These are phyloP conservation scores for Clarireedia hainanense DNA, from an alignment of 2,329 filamentous ascomycete genomes.

Conservation along the genomic window DNA sequence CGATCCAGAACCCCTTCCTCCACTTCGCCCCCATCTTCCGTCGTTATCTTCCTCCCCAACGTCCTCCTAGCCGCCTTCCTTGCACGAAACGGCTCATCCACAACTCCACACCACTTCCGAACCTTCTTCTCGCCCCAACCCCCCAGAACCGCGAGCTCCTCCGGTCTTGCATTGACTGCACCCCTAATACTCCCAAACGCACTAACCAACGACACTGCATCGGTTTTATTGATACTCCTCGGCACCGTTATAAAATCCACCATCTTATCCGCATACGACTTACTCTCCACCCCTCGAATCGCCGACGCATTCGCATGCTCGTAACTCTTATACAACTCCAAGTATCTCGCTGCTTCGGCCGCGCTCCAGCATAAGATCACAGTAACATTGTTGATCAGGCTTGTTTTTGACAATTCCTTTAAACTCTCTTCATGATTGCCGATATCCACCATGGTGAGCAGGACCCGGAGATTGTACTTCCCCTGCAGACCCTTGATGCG, in stretches of 20 bases:
- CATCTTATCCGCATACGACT: slow-evolving; percentile 76
- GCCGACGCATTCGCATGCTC: slow-evolving; percentile 74
- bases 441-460: slow-evolving; percentile 91
- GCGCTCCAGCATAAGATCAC: slow-evolving; percentile 91
- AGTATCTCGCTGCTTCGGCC: slow-evolving; percentile 84
- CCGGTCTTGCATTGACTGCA: slow-evolving; percentile 79
- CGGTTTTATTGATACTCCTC: slow-evolving; percentile 85
- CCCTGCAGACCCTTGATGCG: slow-evolving; percentile 78
- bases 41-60: slow-evolving; percentile 24
- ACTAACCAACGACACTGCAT: slow-evolving; percentile 81
- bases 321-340: slow-evolving; percentile 91
- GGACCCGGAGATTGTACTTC: slow-evolving; percentile 77
- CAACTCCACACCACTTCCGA: slow-evolving; percentile 70
- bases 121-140: slow-evolving; percentile 98
- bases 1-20: slow-evolving; percentile 33
- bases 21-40: slow-evolving; percentile 11
- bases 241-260: slow-evolving; percentile 91
- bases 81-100: slow-evolving; percentile 77
- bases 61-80: slow-evolving; percentile 57
- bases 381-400: slow-evolving; percentile 85
- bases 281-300: slow-evolving; percentile 79
- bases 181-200: slow-evolving; percentile 85
- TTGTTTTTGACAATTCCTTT: slow-evolving; percentile 87
- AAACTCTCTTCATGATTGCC: slow-evolving; percentile 85
- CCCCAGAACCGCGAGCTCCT: slow-evolving; percentile 75